Evolutionary conservation across 1,284 basidiomycete genomes (phyloP), one percentile per base, ranked within the genome.

Genomic region (Schizophyllum commune): DNA sequence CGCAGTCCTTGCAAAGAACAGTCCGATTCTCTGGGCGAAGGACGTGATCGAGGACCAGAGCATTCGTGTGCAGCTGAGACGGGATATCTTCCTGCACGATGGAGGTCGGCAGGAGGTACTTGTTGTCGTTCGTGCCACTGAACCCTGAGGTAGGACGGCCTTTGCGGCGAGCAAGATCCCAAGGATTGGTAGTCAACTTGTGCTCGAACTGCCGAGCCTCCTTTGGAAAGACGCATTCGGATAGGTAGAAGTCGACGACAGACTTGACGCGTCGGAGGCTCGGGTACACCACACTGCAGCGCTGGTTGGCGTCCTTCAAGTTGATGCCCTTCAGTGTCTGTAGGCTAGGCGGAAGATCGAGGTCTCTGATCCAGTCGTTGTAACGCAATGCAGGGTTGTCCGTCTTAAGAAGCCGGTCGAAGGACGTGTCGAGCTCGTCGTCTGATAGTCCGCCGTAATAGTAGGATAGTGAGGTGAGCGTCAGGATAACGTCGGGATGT

Each of bases 91-190:
- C 59, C 60, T 84, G 83, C 0, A 63, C 65, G 53, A 84, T 79
- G 0, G 77, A 76, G 0, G 72, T 72, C 0, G 82, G 83, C 2
- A 83, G 69, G 0, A 84, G 68, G 61, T 81, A 77, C 55, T 69
- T 73, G 34, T 77, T 77, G 64, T 84, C 83, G 57, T 84, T 84
- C 1, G 82, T 84, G 7, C 83, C 83, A 55, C 81, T 84, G 65
- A 84, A 85, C 0, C 83, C 83, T 3, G 80, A 84, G 4, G 70
- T 77, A 9, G 74, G 27, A 39, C 75, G 70, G 0, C 55, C 55
- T 58, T 70, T 77, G 5, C 60, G 60, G 61, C 77, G 75, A 0
- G 78, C 81, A 51, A 84, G 67, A 69, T 84, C 83, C 83, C 83
- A 84, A 0, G 75, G 77, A 8, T 79, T 82, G 6, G 80, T 78